A percentile compares a stretch with the other conserved stretches of the same genome.
Conservation (phyloP, 1,284 basidiomycete species). For the Quambalaria eucalypti region DNA sequence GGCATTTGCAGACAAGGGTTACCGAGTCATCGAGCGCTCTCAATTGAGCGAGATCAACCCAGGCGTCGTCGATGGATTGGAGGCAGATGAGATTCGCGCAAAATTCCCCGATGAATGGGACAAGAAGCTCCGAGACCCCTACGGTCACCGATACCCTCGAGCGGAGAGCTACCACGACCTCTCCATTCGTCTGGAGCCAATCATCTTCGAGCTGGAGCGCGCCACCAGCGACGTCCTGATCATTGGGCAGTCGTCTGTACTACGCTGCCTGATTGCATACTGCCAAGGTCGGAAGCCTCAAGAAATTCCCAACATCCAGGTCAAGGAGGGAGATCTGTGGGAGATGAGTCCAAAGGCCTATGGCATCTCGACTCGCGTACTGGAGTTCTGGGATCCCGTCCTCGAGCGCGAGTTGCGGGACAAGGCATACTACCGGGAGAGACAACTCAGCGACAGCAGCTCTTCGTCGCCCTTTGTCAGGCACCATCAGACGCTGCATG, state of each 20-base stretch:
- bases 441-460: neutral
- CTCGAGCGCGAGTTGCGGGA: constrained; percentile 32
- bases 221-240: constrained; percentile 61
- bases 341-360: constrained; percentile 44
- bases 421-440: constrained; percentile 12
- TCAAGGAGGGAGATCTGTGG: constrained; percentile 50
- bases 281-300: constrained; percentile 81
- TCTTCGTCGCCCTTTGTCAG: too few relatives aligned
- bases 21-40: constrained; percentile 73
- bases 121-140: constrained; percentile 76
- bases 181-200: constrained; percentile 57
- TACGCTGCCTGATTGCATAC: constrained; percentile 68
- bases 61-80: constrained; percentile 69
- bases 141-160: constrained; percentile 62
- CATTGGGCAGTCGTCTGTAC: constrained; percentile 81
- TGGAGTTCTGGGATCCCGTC: constrained; percentile 37
- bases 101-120: constrained; percentile 91
- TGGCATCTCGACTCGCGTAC: constrained; percentile 29
- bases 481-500: neutral
- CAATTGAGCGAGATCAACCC: constrained; percentile 98
- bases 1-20: constrained; percentile 68
- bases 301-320: constrained; percentile 92
- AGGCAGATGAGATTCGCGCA: constrained; percentile 76
- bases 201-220: constrained; percentile 72
- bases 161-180: constrained; percentile 73